Conservation (phyloP, 768 basidiomycete species). For the Mycena sanguinolenta region DNA sequence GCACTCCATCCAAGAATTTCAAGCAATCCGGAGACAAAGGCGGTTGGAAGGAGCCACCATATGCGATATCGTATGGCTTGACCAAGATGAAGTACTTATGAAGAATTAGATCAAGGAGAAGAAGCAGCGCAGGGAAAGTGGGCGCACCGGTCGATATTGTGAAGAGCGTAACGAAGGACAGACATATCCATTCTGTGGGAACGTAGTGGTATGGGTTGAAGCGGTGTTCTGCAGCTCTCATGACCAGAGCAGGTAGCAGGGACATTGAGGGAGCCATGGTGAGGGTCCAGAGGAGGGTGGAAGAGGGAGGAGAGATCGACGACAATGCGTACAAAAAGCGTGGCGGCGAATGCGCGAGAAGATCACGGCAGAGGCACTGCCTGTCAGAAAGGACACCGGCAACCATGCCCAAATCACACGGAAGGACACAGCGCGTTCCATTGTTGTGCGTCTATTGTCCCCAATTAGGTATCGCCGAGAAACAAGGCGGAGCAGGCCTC, state of each 20-base stretch:
- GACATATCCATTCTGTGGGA: slow-evolving; percentile 30
- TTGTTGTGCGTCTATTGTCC: too few relatives aligned
- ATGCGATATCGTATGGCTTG: slow-evolving; percentile 27
- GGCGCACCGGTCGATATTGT: slow-evolving; percentile 18
- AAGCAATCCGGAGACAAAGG: slow-evolving; percentile 26
- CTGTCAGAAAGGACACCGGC: slow-evolving; percentile 13
- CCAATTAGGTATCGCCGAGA: background rate
- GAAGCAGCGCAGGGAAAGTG: background rate
- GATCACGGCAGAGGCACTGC: slow-evolving; percentile 7
- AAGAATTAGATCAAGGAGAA: background rate
- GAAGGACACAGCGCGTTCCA: background rate
- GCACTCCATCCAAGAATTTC: slow-evolving; percentile 32
- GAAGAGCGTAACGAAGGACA: slow-evolving; percentile 27
- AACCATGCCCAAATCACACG: too few relatives aligned
- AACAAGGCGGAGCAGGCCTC: background rate
- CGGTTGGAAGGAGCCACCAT: slow-evolving; percentile 33
- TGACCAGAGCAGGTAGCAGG: background rate
- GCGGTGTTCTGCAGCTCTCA: background rate
- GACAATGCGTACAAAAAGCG: background rate
- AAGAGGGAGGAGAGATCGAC: background rate
- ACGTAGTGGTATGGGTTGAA: slow-evolving; percentile 31
- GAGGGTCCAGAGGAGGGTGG: background rate
- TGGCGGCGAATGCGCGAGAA: background rate
- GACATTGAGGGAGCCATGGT: background rate
- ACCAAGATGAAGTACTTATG: slow-evolving; percentile 17